Conservation (phyloP, 441 rosid genomes). For the Hypseocharis bilobata region DNA sequence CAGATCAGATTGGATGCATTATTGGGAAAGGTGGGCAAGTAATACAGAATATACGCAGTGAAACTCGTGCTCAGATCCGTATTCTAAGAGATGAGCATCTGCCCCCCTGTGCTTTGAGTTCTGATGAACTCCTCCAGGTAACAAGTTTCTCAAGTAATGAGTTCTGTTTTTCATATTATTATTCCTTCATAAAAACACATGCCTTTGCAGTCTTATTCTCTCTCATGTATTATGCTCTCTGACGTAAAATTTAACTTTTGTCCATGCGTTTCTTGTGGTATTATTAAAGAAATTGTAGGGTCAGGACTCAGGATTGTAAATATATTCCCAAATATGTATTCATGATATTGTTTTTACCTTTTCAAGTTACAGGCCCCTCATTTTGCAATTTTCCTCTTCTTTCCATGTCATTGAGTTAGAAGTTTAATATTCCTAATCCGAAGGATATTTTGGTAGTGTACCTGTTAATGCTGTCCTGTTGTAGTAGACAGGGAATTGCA, state of each 20-base stretch:
- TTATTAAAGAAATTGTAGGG: background rate
- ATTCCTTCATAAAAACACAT: background rate
- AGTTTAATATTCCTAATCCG: no score
- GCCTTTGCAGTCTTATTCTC: background rate
- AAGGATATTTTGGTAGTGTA: no score
- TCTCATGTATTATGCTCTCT: background rate
- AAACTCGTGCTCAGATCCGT: slow-evolving; percentile 86
- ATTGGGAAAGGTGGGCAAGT: slow-evolving; percentile 95
- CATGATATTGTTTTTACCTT: background rate
- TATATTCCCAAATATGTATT: background rate
- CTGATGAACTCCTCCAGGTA: slow-evolving; percentile 97
- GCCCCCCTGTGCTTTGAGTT: slow-evolving; percentile 69
- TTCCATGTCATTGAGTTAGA: no score
- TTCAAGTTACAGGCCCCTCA: no score
- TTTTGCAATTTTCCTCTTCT: no score
- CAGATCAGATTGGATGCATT: slow-evolving; percentile 96
- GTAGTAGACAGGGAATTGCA: no score
- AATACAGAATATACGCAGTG: slow-evolving; percentile 70
- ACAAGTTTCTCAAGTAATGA: background rate
- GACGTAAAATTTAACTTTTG: background rate
- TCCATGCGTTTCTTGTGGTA: background rate
- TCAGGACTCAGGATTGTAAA: background rate
- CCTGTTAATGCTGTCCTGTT: no score
- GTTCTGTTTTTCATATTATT: background rate
- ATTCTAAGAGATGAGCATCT: slow-evolving; percentile 79